Evolutionary conservation across 129 eudicot genomes (phyloP), one percentile per base, ranked within the genome.

Genomic region (Mikania micrantha): DNA sequence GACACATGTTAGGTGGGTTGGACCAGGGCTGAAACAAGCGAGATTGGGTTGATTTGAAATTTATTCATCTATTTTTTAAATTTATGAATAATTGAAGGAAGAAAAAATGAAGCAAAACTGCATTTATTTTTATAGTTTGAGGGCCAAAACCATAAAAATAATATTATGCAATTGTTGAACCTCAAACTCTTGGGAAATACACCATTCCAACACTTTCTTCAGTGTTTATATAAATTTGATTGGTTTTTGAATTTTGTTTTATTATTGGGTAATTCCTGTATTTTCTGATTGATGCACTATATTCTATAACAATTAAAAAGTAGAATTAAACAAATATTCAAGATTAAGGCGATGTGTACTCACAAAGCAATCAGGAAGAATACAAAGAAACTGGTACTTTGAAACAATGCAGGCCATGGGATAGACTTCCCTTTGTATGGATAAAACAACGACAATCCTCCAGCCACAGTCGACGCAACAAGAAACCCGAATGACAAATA

Each of bases 301-400:
- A 12, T 44, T 44, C 7, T 2, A 12, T 2, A 25, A 25, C 16
- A 54, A 5, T 54, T 9, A 27, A 27, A 36, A n/a, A 5, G 21
- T 13, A 27, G 0, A 25, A 56, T 15, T 56, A 38, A 27, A 56
- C 5, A 4, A 29, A 3, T 29, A 16, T n/a, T 16, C 19, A 60
- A 35, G 54, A 62, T 62, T 35, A 72, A 10, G 47, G 60, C 4
- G 68, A 25, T 9, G 63, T 15, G 34, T 15, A 84, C 98, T 82
- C 76, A 88, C 98, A 85, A 28, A 9, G 98, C 91, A 77, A 93
- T 72, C 7, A 78, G 78, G 86, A 86, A 84, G 83, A 93, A 93
- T 27, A 84, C 72, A 50, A 84, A 64, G 83, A 88, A 84, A 72
- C 85, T 75, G 50, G 82, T 88, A 88, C 80, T 93, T 54, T 86